A percentile compares a stretch with the other conserved stretches of the same genome.
These are phyloP conservation scores for Fusarium pseudocircinatum DNA, from an alignment of 2,329 filamentous ascomycete species.

Conservation along the genomic window DNA sequence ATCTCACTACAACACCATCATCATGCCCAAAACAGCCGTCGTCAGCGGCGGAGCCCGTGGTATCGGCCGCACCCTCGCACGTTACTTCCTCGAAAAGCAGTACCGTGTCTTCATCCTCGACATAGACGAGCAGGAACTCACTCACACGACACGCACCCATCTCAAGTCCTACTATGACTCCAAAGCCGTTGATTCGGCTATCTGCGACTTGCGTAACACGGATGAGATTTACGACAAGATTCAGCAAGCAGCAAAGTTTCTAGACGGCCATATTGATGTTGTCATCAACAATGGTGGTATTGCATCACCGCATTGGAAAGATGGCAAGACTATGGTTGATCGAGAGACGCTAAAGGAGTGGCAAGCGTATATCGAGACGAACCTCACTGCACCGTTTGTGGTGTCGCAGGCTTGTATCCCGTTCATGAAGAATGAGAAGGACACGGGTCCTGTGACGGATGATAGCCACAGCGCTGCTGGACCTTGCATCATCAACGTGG, in stretches of 20 bases:
- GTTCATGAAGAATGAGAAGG: slow-evolving; percentile 13
- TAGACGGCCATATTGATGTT: not conserved
- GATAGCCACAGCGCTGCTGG: slow-evolving; percentile 14
- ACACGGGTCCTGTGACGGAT: not conserved
- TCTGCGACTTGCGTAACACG: not conserved
- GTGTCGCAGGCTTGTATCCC: slow-evolving; percentile 11
- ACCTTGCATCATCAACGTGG: slow-evolving; percentile 12
- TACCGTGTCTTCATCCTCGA: slow-evolving; percentile 12
- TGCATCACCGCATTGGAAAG: slow-evolving; percentile 11
- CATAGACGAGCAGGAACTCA: slow-evolving; percentile 9
- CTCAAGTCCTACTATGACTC: slow-evolving; percentile 8
- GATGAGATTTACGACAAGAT: slow-evolving; percentile 1
- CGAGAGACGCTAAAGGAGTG: not conserved
- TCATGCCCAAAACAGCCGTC: not conserved
- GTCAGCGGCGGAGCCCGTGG: slow-evolving; percentile 12
- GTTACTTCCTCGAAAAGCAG: slow-evolving; percentile 7
- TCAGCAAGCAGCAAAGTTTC: slow-evolving; percentile 8
- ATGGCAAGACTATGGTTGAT: slow-evolving; percentile 10
- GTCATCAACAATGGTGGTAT: slow-evolving; percentile 19
- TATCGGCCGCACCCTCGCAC: not conserved
- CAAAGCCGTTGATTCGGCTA: not conserved
- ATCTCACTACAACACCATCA: not conserved
- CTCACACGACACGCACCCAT: not conserved
- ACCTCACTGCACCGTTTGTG: slow-evolving; percentile 4
- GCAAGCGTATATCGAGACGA: slow-evolving; percentile 6